Conservation (phyloP, 495 filamentous ascomycete genomes). For the Penicillium roqueforti region DNA sequence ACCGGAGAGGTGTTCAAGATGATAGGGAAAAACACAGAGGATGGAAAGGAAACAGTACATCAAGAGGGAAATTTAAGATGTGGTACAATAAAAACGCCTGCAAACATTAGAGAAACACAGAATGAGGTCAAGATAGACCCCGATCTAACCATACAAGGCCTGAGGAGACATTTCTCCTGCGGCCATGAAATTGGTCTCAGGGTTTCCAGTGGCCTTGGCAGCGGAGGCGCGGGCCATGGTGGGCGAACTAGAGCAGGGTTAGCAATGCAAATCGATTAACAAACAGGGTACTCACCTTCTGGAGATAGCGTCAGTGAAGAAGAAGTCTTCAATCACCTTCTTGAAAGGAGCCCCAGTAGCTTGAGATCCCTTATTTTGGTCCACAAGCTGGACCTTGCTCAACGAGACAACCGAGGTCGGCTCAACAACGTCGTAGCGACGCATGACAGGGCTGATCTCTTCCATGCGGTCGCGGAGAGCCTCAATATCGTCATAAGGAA, state of each 20-base stretch:
- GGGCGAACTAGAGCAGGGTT: constrained; percentile 60
- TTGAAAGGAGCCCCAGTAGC: constrained; percentile 62
- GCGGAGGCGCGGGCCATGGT: constrained; percentile 96
- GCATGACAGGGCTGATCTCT: constrained; percentile 84
- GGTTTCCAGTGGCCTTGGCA: constrained; percentile 64
- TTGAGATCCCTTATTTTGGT: constrained; percentile 86
- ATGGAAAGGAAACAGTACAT: constrained; percentile 26
- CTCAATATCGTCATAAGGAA: constrained; percentile 91
- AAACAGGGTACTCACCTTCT: constrained; percentile 63
- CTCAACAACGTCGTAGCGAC: constrained; percentile 88
- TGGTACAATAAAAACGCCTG: constrained; percentile 46
- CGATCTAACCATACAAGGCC: constrained; percentile 40
- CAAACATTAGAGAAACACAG: constrained; percentile 36
- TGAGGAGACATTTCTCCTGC: constrained; percentile 59
- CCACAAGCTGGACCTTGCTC: constrained; percentile 87
- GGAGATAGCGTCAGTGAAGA: constrained; percentile 93
- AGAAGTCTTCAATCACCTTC: constrained; percentile 90
- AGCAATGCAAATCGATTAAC: constrained; percentile 22
- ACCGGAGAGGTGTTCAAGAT: constrained; percentile 22
- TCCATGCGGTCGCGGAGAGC: constrained; percentile 86
- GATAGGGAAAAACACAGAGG: constrained; percentile 17
- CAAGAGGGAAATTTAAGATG: constrained; percentile 33
- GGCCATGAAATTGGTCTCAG: constrained; percentile 83
- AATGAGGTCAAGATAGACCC: constrained; percentile 22
- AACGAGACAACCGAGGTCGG: constrained; percentile 62